Evolutionary conservation across 306 rosid genomes (phyloP), one percentile per base, ranked within the genome.

Genomic region (Pachyrhizus erosus): DNA sequence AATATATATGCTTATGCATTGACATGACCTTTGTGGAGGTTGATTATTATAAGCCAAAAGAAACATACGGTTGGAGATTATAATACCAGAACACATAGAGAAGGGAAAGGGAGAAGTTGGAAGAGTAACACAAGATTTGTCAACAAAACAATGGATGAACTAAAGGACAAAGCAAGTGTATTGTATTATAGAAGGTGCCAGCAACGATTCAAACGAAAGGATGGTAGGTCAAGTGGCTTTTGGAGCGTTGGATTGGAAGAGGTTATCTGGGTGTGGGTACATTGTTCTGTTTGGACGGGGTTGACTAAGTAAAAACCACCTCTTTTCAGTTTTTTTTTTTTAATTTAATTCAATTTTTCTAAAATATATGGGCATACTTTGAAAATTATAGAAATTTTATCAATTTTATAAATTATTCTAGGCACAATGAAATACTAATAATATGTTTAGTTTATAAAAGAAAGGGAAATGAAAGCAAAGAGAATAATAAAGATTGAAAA

Each of bases 211-310:
- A 31, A 54, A 90, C 82, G 12, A 62, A 43, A 42, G 37, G 75
- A 73, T 67, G 84, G 88, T 73, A 54, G 92, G 89, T 76, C 78
- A 55, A 81, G 88, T 66, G 84, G 75, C 26, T 60, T 83, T 60
- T 81, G 83, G 78, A 66, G 33, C 88, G 90, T 90, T 73, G 80
- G 92, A 84, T 92, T 42, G 4, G 60, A 57, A 70, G 46, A 14
- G 17, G 26, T 7, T 18, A 75, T 55, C 11, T 42, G 21, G 8
- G 9, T 20, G n/a, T 61, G 40, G 1, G 2, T 62, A 13, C 37
- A 23, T 11, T 24, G 37, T 29, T 64, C 8, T 3, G 5, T 78
- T 46, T 65, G 62, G 45, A 27, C 0, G 43, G 43, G 21, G 29
- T 18, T 7, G 40, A 57, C 57, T 55, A 80, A 43, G 26, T 21